These are phyloP conservation scores for Rosa multiflora DNA, from an alignment of 306 rosid species.

Conservation along the genomic window DNA sequence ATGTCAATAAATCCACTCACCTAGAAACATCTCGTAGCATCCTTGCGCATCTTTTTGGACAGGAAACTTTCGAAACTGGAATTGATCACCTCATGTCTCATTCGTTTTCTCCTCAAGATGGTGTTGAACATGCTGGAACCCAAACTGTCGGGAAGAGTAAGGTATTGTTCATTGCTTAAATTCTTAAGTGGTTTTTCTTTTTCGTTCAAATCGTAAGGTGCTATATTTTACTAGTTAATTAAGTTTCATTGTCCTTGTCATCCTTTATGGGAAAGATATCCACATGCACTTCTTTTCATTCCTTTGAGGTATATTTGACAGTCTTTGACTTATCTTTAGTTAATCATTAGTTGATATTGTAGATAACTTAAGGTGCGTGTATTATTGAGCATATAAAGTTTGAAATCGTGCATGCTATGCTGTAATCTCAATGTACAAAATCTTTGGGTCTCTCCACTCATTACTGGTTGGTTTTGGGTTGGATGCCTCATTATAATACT, in stretches of 20 bases:
- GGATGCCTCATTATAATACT: background rate
- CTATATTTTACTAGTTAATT: background rate
- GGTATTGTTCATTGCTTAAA: conserved; percentile 45
- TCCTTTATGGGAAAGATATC: background rate
- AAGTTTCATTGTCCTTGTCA: background rate
- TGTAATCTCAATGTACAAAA: background rate
- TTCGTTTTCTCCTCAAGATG: conserved; percentile 37
- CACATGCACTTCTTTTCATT: background rate
- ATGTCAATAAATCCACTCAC: conserved; percentile 60
- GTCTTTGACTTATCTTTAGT: background rate
- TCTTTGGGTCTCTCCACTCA: background rate
- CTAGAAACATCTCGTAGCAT: conserved; percentile 67
- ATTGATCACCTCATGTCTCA: conserved; percentile 35
- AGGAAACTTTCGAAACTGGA: conserved; percentile 46
- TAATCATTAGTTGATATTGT: background rate
- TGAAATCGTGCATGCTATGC: background rate
- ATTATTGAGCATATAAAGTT: background rate
- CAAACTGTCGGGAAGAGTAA: conserved; percentile 73
- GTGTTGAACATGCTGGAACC: conserved; percentile 48
- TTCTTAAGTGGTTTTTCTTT: background rate
- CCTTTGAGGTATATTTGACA: background rate
- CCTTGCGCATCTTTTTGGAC: conserved; percentile 76
- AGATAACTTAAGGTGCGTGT: background rate
- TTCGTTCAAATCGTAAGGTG: background rate
- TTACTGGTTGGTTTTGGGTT: conserved; percentile 3